Conservation (phyloP, 1,284 basidiomycete species). For the Pascua guehoae region DNA sequence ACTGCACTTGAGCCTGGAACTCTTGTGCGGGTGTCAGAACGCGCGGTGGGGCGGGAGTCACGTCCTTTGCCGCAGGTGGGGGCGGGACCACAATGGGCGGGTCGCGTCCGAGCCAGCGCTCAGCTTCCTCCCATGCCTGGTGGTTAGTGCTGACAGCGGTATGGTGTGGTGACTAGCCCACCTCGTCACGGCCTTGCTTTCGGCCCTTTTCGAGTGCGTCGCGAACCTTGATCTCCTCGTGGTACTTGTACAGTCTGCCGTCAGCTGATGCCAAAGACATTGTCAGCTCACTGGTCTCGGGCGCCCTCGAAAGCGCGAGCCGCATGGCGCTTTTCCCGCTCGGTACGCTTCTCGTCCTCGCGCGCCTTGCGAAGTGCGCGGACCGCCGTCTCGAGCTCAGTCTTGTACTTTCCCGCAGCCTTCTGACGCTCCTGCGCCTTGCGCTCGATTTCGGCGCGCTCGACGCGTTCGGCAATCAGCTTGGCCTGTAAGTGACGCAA, state of each 20-base stretch:
- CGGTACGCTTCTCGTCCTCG: conserved; percentile 39
- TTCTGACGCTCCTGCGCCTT: background rate
- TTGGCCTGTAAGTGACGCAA: conserved; percentile 41
- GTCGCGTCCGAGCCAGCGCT: conserved; percentile 32
- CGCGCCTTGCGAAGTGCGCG: conserved; percentile 36
- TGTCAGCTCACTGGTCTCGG: conserved; percentile 31
- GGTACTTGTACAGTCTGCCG: conserved; percentile 35
- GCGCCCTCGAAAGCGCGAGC: conserved; percentile 40
- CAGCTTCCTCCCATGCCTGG: conserved; percentile 45
- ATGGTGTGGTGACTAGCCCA: conserved; percentile 13
- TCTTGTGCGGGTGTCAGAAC: no score
- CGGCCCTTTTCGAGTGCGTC: conserved; percentile 40
- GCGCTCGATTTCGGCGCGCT: conserved; percentile 31
- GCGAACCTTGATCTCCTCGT: conserved; percentile 40
- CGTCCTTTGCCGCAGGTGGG: no score
- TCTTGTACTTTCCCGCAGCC: conserved; percentile 22
- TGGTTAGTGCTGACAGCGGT: conserved; percentile 1
- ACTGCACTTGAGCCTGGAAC: no score
- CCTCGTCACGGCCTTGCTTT: conserved; percentile 43
- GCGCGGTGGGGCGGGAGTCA: no score
- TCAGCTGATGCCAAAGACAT: conserved; percentile 5
- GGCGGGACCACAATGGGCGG: no score
- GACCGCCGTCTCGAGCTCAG: conserved; percentile 40
- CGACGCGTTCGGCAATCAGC: conserved; percentile 43
- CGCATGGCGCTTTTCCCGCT: conserved; percentile 40